A percentile compares a stretch with the other conserved stretches of the same genome.
Evolutionary conservation across 495 filamentous ascomycete genomes (phyloP).

Genomic region (Geoglossum glabrum): DNA sequence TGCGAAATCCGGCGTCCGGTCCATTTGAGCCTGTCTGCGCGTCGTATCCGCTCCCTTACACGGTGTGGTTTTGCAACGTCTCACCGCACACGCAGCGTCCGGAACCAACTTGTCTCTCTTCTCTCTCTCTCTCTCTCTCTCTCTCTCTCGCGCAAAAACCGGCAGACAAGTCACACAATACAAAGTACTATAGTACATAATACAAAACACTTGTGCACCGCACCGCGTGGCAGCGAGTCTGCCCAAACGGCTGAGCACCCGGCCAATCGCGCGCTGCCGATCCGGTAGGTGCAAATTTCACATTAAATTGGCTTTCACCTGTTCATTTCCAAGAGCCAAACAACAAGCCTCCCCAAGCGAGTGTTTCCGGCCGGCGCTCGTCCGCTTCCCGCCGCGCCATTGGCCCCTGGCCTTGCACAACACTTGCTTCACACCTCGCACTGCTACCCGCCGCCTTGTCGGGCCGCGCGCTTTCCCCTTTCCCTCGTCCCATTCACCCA

Average conservation of each 20-base stretch:
- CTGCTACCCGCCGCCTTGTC: background rate
- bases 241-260: background rate
- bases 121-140: too few species aligned
- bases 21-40: background rate
- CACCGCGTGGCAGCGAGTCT: background rate
- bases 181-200: too few species aligned
- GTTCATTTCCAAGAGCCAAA: background rate
- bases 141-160: too few species aligned
- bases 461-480: background rate
- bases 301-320: background rate
- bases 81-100: too few species aligned
- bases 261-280: background rate
- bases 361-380: too few species aligned
- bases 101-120: too few species aligned
- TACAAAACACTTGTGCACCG: too few species aligned
- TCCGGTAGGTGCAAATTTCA: background rate
- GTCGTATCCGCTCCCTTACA: background rate
- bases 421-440: background rate
- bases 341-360: background rate
- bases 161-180: too few species aligned
- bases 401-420: background rate
- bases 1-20: too few species aligned
- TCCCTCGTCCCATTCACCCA: background rate
- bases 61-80: too few species aligned
- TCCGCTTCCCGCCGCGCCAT: background rate